Percentiles rank a stretch among this genome's conserved stretches.
These are phyloP conservation scores for Penicillium psychrosexuale DNA, from an alignment of 2,329 filamentous ascomycete genomes.

Conservation along the genomic window DNA sequence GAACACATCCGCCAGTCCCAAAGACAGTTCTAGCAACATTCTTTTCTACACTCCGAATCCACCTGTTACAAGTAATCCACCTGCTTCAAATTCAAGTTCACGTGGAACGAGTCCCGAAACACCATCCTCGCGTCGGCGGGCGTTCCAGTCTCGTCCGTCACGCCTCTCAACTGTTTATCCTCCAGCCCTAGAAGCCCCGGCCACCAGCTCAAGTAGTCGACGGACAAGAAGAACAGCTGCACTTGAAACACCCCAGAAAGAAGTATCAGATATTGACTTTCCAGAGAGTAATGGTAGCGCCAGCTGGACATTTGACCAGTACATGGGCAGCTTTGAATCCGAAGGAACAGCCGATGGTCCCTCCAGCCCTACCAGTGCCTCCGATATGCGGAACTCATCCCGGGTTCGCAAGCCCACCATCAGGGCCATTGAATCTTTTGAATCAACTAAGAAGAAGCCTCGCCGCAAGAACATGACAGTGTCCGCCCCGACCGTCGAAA, in stretches of 20 bases:
- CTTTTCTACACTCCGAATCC: constrained; percentile 14
- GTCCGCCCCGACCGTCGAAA: constrained; percentile 1
- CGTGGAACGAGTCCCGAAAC: constrained; percentile 9
- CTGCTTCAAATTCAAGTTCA: background rate
- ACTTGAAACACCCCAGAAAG: constrained; percentile 11
- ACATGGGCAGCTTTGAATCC: constrained; percentile 9
- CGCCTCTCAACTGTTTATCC: constrained; percentile 23
- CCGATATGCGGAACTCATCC: constrained; percentile 25
- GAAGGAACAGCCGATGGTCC: constrained; percentile 11
- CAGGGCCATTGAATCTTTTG: constrained; percentile 29
- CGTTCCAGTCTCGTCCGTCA: constrained; percentile 23
- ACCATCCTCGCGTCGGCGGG: constrained; percentile 12
- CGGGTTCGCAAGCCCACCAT: constrained; percentile 31
- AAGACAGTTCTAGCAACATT: constrained; percentile 14
- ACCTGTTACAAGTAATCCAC: constrained; percentile 1
- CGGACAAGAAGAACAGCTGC: constrained; percentile 14
- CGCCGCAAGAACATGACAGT: constrained; percentile 6
- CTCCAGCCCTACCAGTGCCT: constrained; percentile 16
- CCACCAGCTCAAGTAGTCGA: constrained; percentile 12
- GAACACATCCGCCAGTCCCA: constrained; percentile 6
- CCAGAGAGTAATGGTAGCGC: constrained; percentile 12
- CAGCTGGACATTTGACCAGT: constrained; percentile 16
- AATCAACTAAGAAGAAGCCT: constrained; percentile 12
- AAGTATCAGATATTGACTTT: constrained; percentile 13
- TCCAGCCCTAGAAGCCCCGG: constrained; percentile 16